Evolutionary conservation across 371 early-diverging fungal genomes (phyloP).

Genomic region (Mucor plumbeus): DNA sequence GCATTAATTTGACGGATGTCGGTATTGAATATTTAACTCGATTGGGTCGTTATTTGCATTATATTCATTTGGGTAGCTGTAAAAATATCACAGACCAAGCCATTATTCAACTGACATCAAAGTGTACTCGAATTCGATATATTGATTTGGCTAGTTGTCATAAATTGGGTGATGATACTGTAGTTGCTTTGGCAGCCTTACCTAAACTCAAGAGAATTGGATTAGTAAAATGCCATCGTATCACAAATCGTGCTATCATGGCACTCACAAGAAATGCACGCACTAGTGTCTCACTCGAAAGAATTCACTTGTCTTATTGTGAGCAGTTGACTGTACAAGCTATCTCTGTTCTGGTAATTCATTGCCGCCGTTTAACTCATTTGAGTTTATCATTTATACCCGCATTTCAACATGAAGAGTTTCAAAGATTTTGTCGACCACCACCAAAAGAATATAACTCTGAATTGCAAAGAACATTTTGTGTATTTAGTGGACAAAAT

Average conservation of each 20-base stretch:
- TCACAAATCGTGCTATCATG: constrained; percentile 64
- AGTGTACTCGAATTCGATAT: constrained; percentile 68
- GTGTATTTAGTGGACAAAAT: constrained; percentile 69
- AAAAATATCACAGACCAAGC: constrained; percentile 59
- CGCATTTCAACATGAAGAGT: constrained; percentile 59
- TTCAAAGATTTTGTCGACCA: constrained; percentile 62
- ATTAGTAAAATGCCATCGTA: constrained; percentile 64
- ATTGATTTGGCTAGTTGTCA: constrained; percentile 67
- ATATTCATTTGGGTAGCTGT: constrained; percentile 68
- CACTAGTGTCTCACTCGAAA: constrained; percentile 60
- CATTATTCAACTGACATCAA: constrained; percentile 52
- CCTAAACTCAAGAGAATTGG: constrained; percentile 68
- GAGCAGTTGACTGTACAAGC: constrained; percentile 53
- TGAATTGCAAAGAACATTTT: constrained; percentile 62
- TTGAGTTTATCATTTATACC: constrained; percentile 65
- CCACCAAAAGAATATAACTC: constrained; percentile 63
- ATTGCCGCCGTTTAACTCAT: constrained; percentile 63
- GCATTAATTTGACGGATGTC: constrained; percentile 58
- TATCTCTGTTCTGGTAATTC: constrained; percentile 58
- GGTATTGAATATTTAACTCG: constrained; percentile 54
- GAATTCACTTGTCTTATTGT: constrained; percentile 70
- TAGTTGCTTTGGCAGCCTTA: constrained; percentile 59
- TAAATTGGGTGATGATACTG: constrained; percentile 59
- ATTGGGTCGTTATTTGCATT: constrained; percentile 64
- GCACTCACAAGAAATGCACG: constrained; percentile 55